Conservation (phyloP, 768 basidiomycete species). For the Mycena filopes region DNA sequence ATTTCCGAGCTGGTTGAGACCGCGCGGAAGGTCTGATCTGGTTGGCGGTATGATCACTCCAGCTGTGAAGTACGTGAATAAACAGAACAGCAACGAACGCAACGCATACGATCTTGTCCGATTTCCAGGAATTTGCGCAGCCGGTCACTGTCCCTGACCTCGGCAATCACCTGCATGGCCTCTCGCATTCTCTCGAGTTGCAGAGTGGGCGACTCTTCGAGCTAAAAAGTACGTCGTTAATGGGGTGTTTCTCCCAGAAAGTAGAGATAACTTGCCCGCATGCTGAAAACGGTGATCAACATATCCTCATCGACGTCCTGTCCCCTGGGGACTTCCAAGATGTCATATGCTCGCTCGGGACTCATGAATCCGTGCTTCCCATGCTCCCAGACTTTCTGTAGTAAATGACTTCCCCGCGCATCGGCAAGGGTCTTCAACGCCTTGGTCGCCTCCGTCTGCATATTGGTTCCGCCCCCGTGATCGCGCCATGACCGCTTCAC, state of each 20-base stretch:
- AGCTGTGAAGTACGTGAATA: constrained; percentile 52
- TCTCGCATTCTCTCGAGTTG: constrained; percentile 78
- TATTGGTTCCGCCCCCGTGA: constrained; percentile 55
- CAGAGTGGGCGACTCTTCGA: constrained; percentile 71
- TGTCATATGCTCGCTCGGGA: constrained; percentile 75
- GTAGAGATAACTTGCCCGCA: constrained; percentile 64
- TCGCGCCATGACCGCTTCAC: constrained; percentile 68
- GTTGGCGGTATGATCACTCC: constrained; percentile 68
- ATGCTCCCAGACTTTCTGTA: constrained; percentile 63
- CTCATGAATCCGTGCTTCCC: constrained; percentile 70
- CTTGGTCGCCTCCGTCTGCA: constrained; percentile 68
- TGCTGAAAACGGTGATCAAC: constrained; percentile 74
- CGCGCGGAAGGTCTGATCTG: constrained; percentile 79
- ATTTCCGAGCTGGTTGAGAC: constrained; percentile 89
- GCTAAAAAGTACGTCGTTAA: constrained; percentile 50
- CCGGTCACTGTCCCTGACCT: constrained; percentile 77
- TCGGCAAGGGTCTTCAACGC: constrained; percentile 79
- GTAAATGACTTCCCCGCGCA: constrained; percentile 58
- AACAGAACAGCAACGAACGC: constrained; percentile 30
- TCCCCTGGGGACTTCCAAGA: constrained; percentile 75
- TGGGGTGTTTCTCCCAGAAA: background rate
- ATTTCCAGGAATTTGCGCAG: constrained; percentile 72
- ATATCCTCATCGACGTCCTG: constrained; percentile 82
- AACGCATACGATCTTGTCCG: constrained; percentile 76
- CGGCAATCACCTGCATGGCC: constrained; percentile 79